Evolutionary conservation across 768 basidiomycete species (phyloP).

Genomic region (Pisolithus sp.): DNA sequence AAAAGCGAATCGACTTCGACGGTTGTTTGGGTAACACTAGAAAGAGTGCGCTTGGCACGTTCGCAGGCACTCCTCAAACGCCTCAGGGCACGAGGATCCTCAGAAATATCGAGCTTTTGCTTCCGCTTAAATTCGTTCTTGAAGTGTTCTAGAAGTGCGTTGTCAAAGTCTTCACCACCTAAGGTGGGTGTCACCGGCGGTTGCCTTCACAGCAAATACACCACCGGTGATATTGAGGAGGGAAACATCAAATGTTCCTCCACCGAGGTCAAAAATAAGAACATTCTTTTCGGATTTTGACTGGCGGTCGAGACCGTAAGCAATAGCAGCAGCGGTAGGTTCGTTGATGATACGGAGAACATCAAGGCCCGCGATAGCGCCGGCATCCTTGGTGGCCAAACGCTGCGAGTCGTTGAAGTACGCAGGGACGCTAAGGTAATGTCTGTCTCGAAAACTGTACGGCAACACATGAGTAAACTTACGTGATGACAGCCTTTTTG

Average conservation of each 20-base stretch:
- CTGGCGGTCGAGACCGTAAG: conserved; percentile 96
- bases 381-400: conserved; percentile 98
- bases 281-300: conserved; percentile 95
- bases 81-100: conserved; percentile 93
- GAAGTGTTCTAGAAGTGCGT: conserved; percentile 96
- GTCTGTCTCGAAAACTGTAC: no score
- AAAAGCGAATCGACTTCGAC: conserved; percentile 98
- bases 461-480: conserved; percentile 27
- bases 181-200: conserved; percentile 98
- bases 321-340: conserved; percentile 98
- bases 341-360: conserved; percentile 99
- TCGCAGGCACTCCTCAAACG: conserved; percentile 97
- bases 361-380: conserved; percentile 95
- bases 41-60: conserved; percentile 98
- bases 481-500: conserved; percentile 99
- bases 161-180: conserved; percentile 99
- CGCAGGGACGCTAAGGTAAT: conserved; percentile 69
- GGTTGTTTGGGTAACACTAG: conserved; percentile 96
- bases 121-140: conserved; percentile 99
- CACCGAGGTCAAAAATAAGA: conserved; percentile 98
- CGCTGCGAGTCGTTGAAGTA: conserved; percentile 99
- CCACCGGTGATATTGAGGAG: conserved; percentile 96
- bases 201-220: conserved; percentile 99
- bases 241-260: conserved; percentile 99
- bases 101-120: conserved; percentile 94